Percentiles rank a stretch among this genome's conserved stretches.
Conservation (phyloP, 2,329 filamentous ascomycete species). For the Ophiostoma ips region DNA sequence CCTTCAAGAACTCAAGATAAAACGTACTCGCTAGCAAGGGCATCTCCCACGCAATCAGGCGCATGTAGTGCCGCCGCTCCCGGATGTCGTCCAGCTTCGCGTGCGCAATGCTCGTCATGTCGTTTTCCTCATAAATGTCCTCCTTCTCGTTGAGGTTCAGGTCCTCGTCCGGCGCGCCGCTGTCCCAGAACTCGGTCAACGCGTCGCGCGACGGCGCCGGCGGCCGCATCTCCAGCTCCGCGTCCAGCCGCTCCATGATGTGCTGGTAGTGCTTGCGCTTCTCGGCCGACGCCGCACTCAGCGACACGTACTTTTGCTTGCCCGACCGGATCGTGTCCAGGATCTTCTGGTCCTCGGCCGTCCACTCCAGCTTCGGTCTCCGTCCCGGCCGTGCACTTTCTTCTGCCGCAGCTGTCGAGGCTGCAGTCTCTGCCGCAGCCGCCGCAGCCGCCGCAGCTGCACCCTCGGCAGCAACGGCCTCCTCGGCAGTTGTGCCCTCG, state of each 20-base stretch:
- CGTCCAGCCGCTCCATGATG: not conserved
- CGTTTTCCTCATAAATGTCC: constrained; percentile 57
- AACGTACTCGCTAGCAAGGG: constrained; percentile 69
- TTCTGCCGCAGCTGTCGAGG: not conserved
- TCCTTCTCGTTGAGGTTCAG: constrained; percentile 27
- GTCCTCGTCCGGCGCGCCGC: constrained; percentile 10
- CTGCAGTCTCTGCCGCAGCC: not conserved
- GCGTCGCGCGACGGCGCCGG: not conserved
- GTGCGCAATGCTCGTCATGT: constrained; percentile 73
- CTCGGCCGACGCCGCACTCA: not conserved
- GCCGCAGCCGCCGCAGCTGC: not conserved
- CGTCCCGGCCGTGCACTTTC: not conserved
- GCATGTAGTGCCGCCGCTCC: constrained; percentile 76
- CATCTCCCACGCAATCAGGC: constrained; percentile 90
- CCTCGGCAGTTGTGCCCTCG: too few species aligned
- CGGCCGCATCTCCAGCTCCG: not conserved
- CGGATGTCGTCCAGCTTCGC: constrained; percentile 77
- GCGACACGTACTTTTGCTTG: not conserved
- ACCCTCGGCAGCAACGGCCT: not conserved
- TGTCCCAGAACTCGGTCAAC: constrained; percentile 30
- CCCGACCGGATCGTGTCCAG: not conserved
- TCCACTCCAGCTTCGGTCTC: not conserved
- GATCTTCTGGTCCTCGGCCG: not conserved
- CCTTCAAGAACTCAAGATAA: constrained; percentile 12
- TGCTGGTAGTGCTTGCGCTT: not conserved